These are phyloP conservation scores for Trypanosoma platydactyli DNA, from an alignment of 208 protist species.

Conservation along the genomic window DNA sequence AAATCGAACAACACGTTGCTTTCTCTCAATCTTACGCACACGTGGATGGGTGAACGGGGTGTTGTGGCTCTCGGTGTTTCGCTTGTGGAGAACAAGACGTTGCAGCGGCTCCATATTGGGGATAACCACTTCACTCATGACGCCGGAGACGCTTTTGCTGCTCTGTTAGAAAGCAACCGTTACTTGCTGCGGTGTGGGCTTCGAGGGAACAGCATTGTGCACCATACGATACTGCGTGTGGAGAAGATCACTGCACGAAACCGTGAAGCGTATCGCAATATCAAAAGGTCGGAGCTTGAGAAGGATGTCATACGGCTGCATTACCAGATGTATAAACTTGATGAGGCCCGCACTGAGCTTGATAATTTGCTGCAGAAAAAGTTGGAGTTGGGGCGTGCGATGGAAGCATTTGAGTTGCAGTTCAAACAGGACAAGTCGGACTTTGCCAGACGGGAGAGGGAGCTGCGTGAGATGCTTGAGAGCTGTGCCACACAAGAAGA, in stretches of 20 bases:
- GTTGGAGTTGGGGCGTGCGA: slow-evolving; percentile 60
- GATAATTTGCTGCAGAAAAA: slow-evolving; percentile 64
- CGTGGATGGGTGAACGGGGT: slow-evolving; percentile 78
- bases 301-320: slow-evolving; percentile 83
- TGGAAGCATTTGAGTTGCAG: slow-evolving; percentile 77
- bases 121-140: slow-evolving; percentile 86
- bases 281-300: slow-evolving; percentile 66
- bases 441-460: slow-evolving; percentile 55
- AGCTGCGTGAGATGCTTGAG: slow-evolving; percentile 71
- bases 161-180: slow-evolving; percentile 74
- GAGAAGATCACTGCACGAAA: slow-evolving; percentile 63
- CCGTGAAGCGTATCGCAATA: slow-evolving; percentile 37
- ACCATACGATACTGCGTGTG: slow-evolving; percentile 61
- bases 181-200: slow-evolving; percentile 51
- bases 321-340: slow-evolving; percentile 89
- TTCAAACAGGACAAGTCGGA: slow-evolving; percentile 79
- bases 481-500: slow-evolving; percentile 57
- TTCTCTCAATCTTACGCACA: slow-evolving; percentile 66
- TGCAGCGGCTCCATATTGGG: slow-evolving; percentile 61
- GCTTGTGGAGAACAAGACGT: slow-evolving; percentile 60
- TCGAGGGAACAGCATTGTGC: slow-evolving; percentile 65
- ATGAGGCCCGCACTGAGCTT: slow-evolving; percentile 79
- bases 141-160: slow-evolving; percentile 65
- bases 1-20: slow-evolving; percentile 45
- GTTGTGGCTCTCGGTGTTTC: slow-evolving; percentile 84